These are phyloP conservation scores for Ilyonectria robusta DNA, from an alignment of 2,329 filamentous ascomycete genomes.

Conservation along the genomic window DNA sequence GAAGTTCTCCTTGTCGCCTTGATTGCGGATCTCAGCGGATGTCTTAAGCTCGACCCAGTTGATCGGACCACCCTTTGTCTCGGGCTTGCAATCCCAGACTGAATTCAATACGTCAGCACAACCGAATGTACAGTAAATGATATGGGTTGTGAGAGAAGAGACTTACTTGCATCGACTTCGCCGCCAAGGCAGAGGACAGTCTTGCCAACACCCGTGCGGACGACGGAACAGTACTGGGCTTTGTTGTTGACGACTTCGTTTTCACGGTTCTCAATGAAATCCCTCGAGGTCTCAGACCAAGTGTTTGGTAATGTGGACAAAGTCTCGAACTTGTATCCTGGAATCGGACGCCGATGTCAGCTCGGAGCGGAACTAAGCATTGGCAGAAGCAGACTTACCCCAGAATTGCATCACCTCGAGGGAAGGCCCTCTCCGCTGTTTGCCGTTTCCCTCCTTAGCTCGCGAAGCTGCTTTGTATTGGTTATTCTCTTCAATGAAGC, in stretches of 20 bases:
- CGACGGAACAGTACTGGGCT: slow-evolving; percentile 95
- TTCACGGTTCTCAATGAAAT: slow-evolving; percentile 84
- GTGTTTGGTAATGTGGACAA: slow-evolving; percentile 81
- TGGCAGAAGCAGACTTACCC: slow-evolving; percentile 67
- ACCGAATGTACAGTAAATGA: neutral
- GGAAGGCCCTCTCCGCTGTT: slow-evolving; percentile 60
- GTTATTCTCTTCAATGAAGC: slow-evolving; percentile 95
- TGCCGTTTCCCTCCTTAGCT: slow-evolving; percentile 63
- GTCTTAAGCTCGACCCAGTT: slow-evolving; percentile 98
- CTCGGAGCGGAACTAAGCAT: neutral
- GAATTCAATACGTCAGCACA: slow-evolving; percentile 23
- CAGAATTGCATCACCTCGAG: slow-evolving; percentile 92
- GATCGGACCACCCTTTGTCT: slow-evolving; percentile 74
- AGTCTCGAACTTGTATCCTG: slow-evolving; percentile 97
- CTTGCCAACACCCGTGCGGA: slow-evolving; percentile 87
- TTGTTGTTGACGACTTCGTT: slow-evolving; percentile 85
- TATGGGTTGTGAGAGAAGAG: neutral
- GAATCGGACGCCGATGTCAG: neutral
- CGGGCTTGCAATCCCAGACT: slow-evolving; percentile 89
- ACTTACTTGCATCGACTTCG: slow-evolving; percentile 89
- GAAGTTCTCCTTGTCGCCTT: slow-evolving; percentile 80
- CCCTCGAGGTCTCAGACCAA: slow-evolving; percentile 80
- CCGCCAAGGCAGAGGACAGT: slow-evolving; percentile 85
- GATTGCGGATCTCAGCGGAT: slow-evolving; percentile 77
- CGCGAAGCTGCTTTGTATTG: slow-evolving; percentile 76